Base-by-base conservation (phyloP, 306 rosid genomes). In the Senna siamea region DNA sequence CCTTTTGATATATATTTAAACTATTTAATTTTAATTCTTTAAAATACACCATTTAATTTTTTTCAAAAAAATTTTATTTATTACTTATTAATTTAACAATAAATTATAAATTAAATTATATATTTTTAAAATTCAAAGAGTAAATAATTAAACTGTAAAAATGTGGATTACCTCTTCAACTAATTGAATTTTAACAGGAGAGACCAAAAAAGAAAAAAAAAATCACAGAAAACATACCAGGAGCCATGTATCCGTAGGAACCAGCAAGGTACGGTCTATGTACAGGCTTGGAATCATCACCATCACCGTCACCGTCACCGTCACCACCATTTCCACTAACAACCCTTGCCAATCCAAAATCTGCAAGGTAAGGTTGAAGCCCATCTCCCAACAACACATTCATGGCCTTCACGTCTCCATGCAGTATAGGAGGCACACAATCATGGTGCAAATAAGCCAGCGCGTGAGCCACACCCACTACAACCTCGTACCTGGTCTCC, bases 211-310 rank as follows among this genome's bases (percentile, higher is more conserved):
- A 37, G 8, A 37, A 37, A 37, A 37, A 37, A 37, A 37, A 4
- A 1, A 30, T 51, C 8, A 40, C n/a, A n/a, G 32, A 9, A 7
- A 32, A 59, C 55, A 2, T 84, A 95, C 99, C 99, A 3, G 99
- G 97, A 82, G 98, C 99, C 99, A 95, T 95, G 89, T 95, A 95
- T 79, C 99, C 99, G 60, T 92, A 95, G 57, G 99, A 95, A 78
- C 99, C 99, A 51, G 97, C 99, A 69, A 95, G 81, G 51, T 87
- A 89, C 69, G 95, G 90, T 80, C 83, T 88, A 30, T 81, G 91
- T 57, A 72, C 20, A 55, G 84, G 85, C 67, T 61, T 85, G 30
- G 86, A 76, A 61, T 59, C 10, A 6, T 61, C 70, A 22, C 58
- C 76, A 0, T 17, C 66, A 12, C 40, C 47, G 13, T 41, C 47